Evolutionary conservation across 805 yeast genomes (phyloP).

Genomic region (Yarrowia keelungensis): DNA sequence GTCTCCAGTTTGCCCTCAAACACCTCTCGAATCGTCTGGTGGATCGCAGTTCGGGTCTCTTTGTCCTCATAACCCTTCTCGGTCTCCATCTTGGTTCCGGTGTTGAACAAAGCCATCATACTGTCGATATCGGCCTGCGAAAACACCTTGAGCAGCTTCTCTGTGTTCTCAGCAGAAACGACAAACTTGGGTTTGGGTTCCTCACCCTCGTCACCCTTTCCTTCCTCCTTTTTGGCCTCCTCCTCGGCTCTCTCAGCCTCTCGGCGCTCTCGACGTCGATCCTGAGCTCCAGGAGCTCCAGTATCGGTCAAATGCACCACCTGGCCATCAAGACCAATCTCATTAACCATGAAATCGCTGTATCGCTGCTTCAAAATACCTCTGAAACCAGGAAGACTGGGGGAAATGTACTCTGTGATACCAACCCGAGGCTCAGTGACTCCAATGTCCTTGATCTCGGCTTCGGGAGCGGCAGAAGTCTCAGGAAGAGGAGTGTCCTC

Average conservation of each 20-base stretch:
- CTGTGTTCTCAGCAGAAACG: slow-evolving; percentile 40
- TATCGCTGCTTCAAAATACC: slow-evolving; percentile 89
- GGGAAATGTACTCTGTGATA: slow-evolving; percentile 71
- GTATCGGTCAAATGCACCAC: slow-evolving; percentile 79
- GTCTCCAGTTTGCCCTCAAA: slow-evolving; percentile 81
- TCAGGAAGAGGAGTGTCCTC: not conserved
- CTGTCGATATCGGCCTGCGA: slow-evolving; percentile 66
- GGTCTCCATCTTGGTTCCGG: slow-evolving; percentile 67
- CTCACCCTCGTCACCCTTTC: not conserved
- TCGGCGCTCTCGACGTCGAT: slow-evolving; percentile 43
- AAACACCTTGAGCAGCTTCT: slow-evolving; percentile 59
- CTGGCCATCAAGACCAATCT: slow-evolving; percentile 69
- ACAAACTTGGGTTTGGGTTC: slow-evolving; percentile 38
- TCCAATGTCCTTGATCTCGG: slow-evolving; percentile 48
- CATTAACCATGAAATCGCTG: slow-evolving; percentile 93
- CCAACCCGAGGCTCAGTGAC: slow-evolving; percentile 85
- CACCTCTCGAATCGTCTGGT: slow-evolving; percentile 73
- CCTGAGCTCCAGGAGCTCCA: slow-evolving; percentile 63
- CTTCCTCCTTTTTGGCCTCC: slow-evolving; percentile 43
- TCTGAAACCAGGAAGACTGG: slow-evolving; percentile 64
- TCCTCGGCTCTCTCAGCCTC: slow-evolving; percentile 42
- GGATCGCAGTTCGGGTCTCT: slow-evolving; percentile 75
- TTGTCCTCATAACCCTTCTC: slow-evolving; percentile 67
- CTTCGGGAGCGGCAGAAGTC: not conserved
- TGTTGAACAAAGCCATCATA: slow-evolving; percentile 61